Evolutionary conservation across 2,329 filamentous ascomycete genomes (phyloP).

Genomic region (Pseudofabraea citricarpa): DNA sequence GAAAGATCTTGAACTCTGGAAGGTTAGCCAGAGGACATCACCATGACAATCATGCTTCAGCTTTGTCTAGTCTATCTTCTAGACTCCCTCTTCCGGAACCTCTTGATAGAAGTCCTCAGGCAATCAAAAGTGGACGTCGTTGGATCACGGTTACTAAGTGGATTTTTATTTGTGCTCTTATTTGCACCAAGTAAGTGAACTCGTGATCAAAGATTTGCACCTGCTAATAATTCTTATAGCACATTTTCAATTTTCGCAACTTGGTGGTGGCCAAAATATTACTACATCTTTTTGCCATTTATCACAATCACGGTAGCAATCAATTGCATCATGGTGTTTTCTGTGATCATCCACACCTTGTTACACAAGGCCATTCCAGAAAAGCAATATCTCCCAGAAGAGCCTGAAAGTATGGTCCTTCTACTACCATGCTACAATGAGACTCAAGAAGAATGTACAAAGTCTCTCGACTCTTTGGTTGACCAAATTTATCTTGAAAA

Average conservation of each 20-base stretch:
- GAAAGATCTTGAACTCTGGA: no score
- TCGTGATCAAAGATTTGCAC: neutral
- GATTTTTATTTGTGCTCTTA: neutral
- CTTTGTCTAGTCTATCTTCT: neutral
- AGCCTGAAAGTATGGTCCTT: slow-evolving; percentile 39
- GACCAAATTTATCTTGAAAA: slow-evolving; percentile 36
- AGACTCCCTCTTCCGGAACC: neutral
- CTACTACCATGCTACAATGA: slow-evolving; percentile 47
- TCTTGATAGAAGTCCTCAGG: neutral
- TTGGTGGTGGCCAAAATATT: slow-evolving; percentile 22
- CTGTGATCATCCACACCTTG: slow-evolving; percentile 34
- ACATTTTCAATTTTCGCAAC: slow-evolving; percentile 8
- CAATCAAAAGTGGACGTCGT: neutral
- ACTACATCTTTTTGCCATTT: slow-evolving; percentile 38
- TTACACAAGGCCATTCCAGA: slow-evolving; percentile 27
- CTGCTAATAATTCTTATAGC: neutral
- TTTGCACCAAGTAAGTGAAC: neutral
- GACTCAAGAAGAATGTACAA: slow-evolving; percentile 36
- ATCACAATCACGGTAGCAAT: slow-evolving; percentile 32
- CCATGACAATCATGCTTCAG: no score
- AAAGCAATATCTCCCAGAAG: slow-evolving; percentile 26
- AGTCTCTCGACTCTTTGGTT: slow-evolving; percentile 41
- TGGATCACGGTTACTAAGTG: slow-evolving; percentile 1
- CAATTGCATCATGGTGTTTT: slow-evolving; percentile 40
- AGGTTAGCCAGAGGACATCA: no score